These are phyloP conservation scores for sorghum (Sorghum bicolor) DNA, from an alignment of 176 grass and related monocot genomes.

Conservation along the genomic window Sorghum_bicolor_NCBIv3 NC_012878.2:56861501-56862000, in stretches of 20 bases:
- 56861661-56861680: background rate
- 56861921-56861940: background rate
- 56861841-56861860: slow-evolving; percentile 25
- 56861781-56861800: too few species aligned
- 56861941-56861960: background rate
- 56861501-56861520: background rate
- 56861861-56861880: background rate
- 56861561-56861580: background rate
- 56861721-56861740: slow-evolving; percentile 14
- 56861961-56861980: background rate
- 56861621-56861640: slow-evolving; percentile 24
- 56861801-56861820: background rate
- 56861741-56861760: slow-evolving; percentile 14
- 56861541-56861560: background rate
- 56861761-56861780: slow-evolving; percentile 11
- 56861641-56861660: background rate
- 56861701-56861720: background rate
- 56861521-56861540: background rate
- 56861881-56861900: slow-evolving; percentile 22
- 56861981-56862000: background rate
- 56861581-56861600: background rate
- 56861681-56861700: background rate
- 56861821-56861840: slow-evolving; percentile 5
- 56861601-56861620: slow-evolving; percentile 3
- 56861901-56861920: slow-evolving; percentile 7